Conservation (phyloP, 1,284 basidiomycete genomes). For the Heterobasidion occidentale region DNA sequence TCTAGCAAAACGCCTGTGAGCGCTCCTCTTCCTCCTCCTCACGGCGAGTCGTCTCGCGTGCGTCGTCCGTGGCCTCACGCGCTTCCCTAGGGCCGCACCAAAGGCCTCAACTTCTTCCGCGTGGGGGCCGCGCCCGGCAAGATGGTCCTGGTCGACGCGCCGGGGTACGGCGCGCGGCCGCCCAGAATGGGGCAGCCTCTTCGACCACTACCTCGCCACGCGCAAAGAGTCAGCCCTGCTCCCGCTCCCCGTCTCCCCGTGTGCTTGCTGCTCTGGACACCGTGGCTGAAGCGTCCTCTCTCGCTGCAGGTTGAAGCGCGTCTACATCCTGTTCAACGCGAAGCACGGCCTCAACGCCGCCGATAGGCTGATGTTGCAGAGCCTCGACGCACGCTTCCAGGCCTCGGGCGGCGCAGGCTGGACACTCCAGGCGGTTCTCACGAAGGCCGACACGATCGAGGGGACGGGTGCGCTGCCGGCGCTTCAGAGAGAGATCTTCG, state of each 20-base stretch:
- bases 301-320: slow-evolving; percentile 45
- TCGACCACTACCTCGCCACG: slow-evolving; percentile 52
- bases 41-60: neutral
- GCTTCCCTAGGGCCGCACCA: slow-evolving; percentile 52
- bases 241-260: neutral
- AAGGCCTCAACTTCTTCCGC: slow-evolving; percentile 61
- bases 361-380: slow-evolving; percentile 54
- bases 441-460: slow-evolving; percentile 46
- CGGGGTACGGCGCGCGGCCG: slow-evolving; percentile 71
- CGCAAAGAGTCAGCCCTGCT: slow-evolving; percentile 35
- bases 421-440: slow-evolving; percentile 63
- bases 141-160: slow-evolving; percentile 65
- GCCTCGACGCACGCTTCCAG: slow-evolving; percentile 34
- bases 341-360: slow-evolving; percentile 49
- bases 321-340: slow-evolving; percentile 65
- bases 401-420: slow-evolving; percentile 32
- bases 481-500: slow-evolving; percentile 32
- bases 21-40: slow-evolving; percentile 7
- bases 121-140: slow-evolving; percentile 48
- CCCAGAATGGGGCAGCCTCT: slow-evolving; percentile 63
- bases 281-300: neutral
- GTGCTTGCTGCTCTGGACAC: neutral
- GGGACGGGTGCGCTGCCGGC: slow-evolving; percentile 23
- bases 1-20: slow-evolving; percentile 64
- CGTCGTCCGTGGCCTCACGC: neutral